phyloP scores from a whole-genome alignment of 2,329 filamentous ascomycete species.

The Colletotrichum lupini region DNA sequence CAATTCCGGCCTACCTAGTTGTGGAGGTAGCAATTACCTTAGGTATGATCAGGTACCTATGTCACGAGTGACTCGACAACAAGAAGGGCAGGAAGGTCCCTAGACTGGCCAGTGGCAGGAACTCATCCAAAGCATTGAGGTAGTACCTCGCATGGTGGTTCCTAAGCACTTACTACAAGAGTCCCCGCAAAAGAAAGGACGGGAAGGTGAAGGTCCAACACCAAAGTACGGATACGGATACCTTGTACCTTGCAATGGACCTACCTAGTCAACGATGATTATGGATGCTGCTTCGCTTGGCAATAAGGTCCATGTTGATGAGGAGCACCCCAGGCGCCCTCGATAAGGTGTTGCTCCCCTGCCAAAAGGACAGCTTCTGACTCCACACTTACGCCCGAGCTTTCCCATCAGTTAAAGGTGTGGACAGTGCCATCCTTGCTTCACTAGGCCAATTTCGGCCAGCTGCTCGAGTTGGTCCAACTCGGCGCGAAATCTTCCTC shows the following conservation, averaged over 20 bases:
- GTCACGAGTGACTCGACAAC: not conserved
- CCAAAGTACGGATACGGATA: too few species aligned
- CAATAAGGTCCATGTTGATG: not conserved
- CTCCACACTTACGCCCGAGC: slow-evolving; percentile 1
- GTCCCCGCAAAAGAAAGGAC: not conserved
- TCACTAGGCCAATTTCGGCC: not conserved
- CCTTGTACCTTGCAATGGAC: too few species aligned
- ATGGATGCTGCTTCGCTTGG: not conserved
- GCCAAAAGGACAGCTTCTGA: not conserved
- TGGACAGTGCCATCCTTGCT: not conserved
- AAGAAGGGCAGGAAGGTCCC: not conserved
- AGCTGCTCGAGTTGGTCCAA: not conserved
- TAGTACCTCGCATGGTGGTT: too few species aligned
- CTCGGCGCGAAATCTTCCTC: slow-evolving; percentile 7
- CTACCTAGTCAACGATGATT: not conserved
- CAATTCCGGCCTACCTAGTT: not conserved
- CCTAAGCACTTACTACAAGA: not conserved
- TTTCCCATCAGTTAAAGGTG: not conserved
- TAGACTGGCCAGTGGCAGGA: too few species aligned
- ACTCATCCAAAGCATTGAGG: too few species aligned
- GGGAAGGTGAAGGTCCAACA: too few species aligned
- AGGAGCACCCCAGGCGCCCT: not conserved
- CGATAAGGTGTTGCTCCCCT: not conserved
- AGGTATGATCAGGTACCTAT: not conserved
- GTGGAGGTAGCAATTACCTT: not conserved